Evolutionary conservation across 2,329 filamentous ascomycete genomes (phyloP), one percentile per base, ranked within the genome.

Genomic region (Cladosporium sp.): DNA sequence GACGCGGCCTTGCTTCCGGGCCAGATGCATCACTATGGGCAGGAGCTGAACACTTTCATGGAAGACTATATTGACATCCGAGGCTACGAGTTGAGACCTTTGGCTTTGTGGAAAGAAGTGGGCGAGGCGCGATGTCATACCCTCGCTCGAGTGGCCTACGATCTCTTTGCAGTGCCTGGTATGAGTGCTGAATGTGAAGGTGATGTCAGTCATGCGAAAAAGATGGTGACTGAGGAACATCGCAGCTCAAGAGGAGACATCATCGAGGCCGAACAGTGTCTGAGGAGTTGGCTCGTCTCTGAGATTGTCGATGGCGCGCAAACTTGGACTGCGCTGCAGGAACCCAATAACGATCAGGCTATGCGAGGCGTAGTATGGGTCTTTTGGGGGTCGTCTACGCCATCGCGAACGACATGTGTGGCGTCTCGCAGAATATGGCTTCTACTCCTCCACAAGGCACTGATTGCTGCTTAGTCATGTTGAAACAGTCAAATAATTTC

Each of bases 161-260:
- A 65, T 44, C 63, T 65, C 55, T 67, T 58, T 59, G 38, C 41
- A 32, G 65, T 63, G 59, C 63, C 49, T 55, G 58, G 55, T 55
- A 65, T 67, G 54, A 65, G 54, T 58, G 64, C 57, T 21, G 63
- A 65, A 47, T 67, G 58, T 44, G 63, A 65, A 55, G 63, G 63
- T 26, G 66, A 28, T 11, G 61, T 61, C 57, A 67, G 55, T 24
- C 36, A 55, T 24, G 62, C 66, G 26, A 65, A 57, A 55, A 67
- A 65, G 62, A 44, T 65, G 26, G 62, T 65, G 24, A 62, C 57
- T 10, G 62, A 54, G 2, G 63, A 67, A 57, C 65, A 54, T 4
- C 12, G 12, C 34, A 36, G 34, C 34, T 36, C 10, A 36, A 36
- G 47, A 36, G 34, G 6, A 10, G 34, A 36, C 10, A 36, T 11